phyloP scores from a whole-genome alignment of 2,329 filamentous ascomycete genomes.

The Onygenales sp. region DNA sequence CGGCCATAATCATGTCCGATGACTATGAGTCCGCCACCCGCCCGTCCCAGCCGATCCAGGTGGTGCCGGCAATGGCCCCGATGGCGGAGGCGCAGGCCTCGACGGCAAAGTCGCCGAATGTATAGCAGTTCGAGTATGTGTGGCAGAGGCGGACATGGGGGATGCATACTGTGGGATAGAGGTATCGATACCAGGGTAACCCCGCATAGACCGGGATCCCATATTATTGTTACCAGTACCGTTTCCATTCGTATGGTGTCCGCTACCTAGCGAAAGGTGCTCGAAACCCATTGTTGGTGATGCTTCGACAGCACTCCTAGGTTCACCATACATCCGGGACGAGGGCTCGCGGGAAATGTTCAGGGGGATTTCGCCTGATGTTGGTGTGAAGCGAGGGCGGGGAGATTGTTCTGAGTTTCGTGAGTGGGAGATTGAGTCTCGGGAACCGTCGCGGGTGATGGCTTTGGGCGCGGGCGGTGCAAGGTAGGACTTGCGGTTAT shows the following conservation, averaged over 20 bases:
- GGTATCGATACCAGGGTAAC: slow-evolving; percentile 5
- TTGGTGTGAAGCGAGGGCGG: slow-evolving; percentile 49
- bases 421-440: slow-evolving; percentile 38
- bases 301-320: slow-evolving; percentile 14
- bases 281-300: slow-evolving; percentile 31
- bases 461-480: slow-evolving; percentile 73
- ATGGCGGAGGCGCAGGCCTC: slow-evolving; percentile 49
- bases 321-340: slow-evolving; percentile 16
- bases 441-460: slow-evolving; percentile 52
- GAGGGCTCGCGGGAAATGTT: slow-evolving; percentile 28
- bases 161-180: slow-evolving; percentile 5
- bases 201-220: background rate
- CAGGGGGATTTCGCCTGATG: slow-evolving; percentile 64
- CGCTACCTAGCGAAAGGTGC: slow-evolving; percentile 28
- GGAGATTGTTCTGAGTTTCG: slow-evolving; percentile 26
- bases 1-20: background rate
- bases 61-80: slow-evolving; percentile 51
- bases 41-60: slow-evolving; percentile 23
- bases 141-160: slow-evolving; percentile 8
- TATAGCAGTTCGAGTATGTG: slow-evolving; percentile 22
- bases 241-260: background rate
- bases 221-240: background rate
- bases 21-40: background rate
- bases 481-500: slow-evolving; percentile 91
- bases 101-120: slow-evolving; percentile 55